Base-by-base conservation (phyloP, 306 rosid species). In the Aeschynomene evenia region DNA sequence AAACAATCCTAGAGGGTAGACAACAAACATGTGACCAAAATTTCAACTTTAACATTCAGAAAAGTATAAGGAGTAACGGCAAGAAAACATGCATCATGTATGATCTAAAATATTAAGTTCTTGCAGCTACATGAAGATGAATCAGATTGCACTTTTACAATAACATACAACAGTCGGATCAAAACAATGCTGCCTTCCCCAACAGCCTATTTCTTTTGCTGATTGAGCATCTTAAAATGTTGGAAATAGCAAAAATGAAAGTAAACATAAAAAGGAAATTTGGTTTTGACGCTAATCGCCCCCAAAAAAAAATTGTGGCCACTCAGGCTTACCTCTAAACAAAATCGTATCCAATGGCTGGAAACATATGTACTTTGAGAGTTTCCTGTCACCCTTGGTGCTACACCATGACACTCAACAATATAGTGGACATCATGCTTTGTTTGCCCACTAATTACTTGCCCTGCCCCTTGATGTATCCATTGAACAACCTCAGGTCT, bases 321-420 rank as follows among this genome's bases (percentile, higher is more conserved):
- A 51, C 39, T 57, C 54, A 77, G 51, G 45, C 77, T 74, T 79
- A 94, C 98, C 92, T 90, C 92, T 73, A 94, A 84, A 81, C 96
- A 90, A 34, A 90, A 88, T 54, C 97, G 89, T 75, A 94, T 80
- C 98, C 98, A 88, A 42, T 94, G 98, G 77, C 95, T 90, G 66
- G 98, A 94, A 73, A 94, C 73, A 33, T 66, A 71, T 1, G 71
- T 71, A 70, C 76, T 78, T 64, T 37, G 86, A 21, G 68, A 54
- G 70, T 64, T 71, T 31, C 59, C 79, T 6, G 52, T 45, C 68
- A 71, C 64, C 51, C 40, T 81, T 37, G 85, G 80, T 59, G 64
- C 74, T 59, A 53, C 81, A 56, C 98, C 97, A 76, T 94, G 98
- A 77, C 95, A 80, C 78, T 85, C 97, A 66, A 94, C 74, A 48